Base-by-base conservation (phyloP, 768 basidiomycete genomes). In the Suillus cothurnatus region DNA sequence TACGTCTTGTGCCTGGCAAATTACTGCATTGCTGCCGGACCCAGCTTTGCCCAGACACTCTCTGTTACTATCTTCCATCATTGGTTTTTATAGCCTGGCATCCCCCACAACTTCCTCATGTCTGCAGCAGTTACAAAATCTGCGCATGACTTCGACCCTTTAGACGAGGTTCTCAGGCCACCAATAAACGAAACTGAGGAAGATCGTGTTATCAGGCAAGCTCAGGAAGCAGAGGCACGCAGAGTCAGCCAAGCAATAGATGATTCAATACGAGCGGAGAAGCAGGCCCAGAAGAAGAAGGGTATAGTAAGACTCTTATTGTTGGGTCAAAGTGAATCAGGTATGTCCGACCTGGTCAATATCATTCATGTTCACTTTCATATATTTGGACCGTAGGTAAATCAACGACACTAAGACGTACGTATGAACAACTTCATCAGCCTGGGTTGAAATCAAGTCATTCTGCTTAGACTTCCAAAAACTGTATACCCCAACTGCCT, bases 301-400 rank as follows among this genome's bases (percentile, higher is more conserved):
- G 84, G 84, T 56, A 82, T 91, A 64, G 92, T 94, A 63, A 80
- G 89, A 65, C 82, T 94, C 17, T 79, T 94, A 53, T 80, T 94
- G 26, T 85, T 94, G 1, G 92, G 92, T 5, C 92, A 93, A 78
- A 91, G 88, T 80, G 92, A 94, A 80, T 91, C 88, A 55, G 91
- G 91, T 88, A 74, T 71, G 86, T 79, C 31, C 53, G 39, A 50
- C 26, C 11, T 57, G 31, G 15, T 17, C 52, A 53, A 39, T 61
- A 8, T 28, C 34, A 26, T 17, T 26, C 26, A 61, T 53, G 14
- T 56, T 50, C 65, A 63, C 14, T 62, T 67, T 28, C 38, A 34
- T 8, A 34, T 8, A 1, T 2, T 26, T 6, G 45, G 17, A 28
- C 47, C 4, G 59, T 70, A 92, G 90, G 90, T 67, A 93, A 92